Base-by-base conservation (phyloP, 2,329 filamentous ascomycete genomes). In the Phialemoniopsis sp. region DNA sequence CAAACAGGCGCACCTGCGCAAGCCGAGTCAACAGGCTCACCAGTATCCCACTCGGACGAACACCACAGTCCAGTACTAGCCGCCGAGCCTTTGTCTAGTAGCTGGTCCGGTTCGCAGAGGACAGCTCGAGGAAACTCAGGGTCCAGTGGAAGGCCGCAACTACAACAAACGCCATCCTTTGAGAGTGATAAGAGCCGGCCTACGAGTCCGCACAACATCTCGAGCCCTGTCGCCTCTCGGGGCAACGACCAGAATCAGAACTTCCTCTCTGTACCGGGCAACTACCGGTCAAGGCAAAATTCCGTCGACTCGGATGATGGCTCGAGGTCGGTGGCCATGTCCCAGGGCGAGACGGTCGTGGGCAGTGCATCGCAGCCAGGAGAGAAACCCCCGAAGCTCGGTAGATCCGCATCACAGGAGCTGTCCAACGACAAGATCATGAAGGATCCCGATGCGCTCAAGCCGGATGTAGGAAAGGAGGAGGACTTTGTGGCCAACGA, bases 391-490 rank as follows among this genome's bases (percentile, higher is more conserved):
- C n/a, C n/a, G n/a, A 26, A 26, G 21, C 21, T 26, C 10, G 52
- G 54, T 13, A 58, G 44, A 50, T 62, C 52, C 40, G 48, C 39
- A 50, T 56, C 46, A 45, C 62, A 47, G 32, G 50, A 49, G 13
- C 50, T 46, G 8, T 52, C 67, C 31, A 71, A 74, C 46, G 66
- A 73, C 16, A 72, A 73, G 42, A 72, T 88, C 29, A 75, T 82
- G 51, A 78, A 73, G 40, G 81, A 87, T 42, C 64, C 77, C 33
- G 76, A 83, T 46, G 88, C 88, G 0, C 65, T 95, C 45, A 79
- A 73, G 36, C 86, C 89, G 0, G 88, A 94, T 55, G 73, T 79
- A 29, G 86, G 87, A 7, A 86, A 82, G 38, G 86, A 90, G 57
- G 71, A 66, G 14, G 87, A 91, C 46, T 95, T 94, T 51, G 52